phyloP scores from a whole-genome alignment of 495 filamentous ascomycete genomes.

The Aspergillus indologenus region DNA sequence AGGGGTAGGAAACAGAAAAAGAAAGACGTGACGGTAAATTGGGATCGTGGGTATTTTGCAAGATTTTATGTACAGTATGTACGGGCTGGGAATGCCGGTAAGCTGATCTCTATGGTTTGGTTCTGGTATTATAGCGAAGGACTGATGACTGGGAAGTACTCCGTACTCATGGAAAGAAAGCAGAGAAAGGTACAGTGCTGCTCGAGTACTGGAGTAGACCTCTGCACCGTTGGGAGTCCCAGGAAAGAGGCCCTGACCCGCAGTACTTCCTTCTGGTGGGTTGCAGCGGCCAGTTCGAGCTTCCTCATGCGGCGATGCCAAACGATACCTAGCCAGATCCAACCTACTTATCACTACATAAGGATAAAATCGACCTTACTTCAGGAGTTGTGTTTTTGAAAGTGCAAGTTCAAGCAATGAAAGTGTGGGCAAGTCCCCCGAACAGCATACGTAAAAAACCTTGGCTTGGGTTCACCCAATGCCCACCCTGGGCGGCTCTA shows the following conservation, averaged over 20 bases:
- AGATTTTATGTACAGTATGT: no score
- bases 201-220: no score
- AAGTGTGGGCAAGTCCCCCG: no score
- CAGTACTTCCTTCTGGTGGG: background rate
- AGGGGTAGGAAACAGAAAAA: no score
- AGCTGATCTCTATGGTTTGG: background rate
- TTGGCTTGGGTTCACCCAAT: background rate
- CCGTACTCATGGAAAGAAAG: no score
- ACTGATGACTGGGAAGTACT: background rate
- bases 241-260: background rate
- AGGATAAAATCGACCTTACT: background rate
- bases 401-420: no score
- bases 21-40: no score
- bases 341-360: no score
- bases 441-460: background rate
- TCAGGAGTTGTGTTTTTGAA: background rate
- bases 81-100: background rate
- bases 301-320: background rate
- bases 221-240: background rate
- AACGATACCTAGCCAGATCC: background rate
- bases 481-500: background rate
- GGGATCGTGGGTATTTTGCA: no score
- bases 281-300: background rate
- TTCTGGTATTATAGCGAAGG: background rate
- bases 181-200: background rate